Evolutionary conservation across 805 yeast genomes (phyloP).

Genomic region (Candida methanosorbosa): DNA sequence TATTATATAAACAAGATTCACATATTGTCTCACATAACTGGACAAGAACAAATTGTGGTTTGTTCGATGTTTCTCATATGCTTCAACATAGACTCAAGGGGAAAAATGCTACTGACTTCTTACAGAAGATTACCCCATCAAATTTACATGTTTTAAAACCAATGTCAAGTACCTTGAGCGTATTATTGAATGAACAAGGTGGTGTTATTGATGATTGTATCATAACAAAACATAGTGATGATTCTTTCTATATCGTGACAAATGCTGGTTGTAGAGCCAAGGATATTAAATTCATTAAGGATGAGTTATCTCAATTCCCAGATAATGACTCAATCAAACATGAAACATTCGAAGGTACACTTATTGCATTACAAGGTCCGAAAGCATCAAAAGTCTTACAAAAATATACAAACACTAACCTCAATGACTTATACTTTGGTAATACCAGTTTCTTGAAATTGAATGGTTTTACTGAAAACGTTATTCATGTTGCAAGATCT

Average conservation of each 20-base stretch:
- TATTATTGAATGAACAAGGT: constrained; percentile 56
- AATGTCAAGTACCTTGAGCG: constrained; percentile 66
- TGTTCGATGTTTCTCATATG: constrained; percentile 97
- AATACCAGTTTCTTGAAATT: constrained; percentile 42
- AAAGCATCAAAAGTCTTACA: constrained; percentile 60
- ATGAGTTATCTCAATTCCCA: constrained; percentile 34
- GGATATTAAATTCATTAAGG: constrained; percentile 57
- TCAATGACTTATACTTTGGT: constrained; percentile 68
- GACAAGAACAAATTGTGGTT: constrained; percentile 83
- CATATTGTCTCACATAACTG: constrained; percentile 93
- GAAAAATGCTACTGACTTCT: constrained; percentile 50
- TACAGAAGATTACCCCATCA: constrained; percentile 83
- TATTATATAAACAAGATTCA: constrained; percentile 71
- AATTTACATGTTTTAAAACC: constrained; percentile 54
- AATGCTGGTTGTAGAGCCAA: constrained; percentile 92
- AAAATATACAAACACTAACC: constrained; percentile 49
- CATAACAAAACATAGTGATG: constrained; percentile 75
- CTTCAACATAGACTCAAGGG: constrained; percentile 81
- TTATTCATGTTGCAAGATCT: constrained; percentile 80
- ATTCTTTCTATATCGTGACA: constrained; percentile 75
- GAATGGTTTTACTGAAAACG: constrained; percentile 28
- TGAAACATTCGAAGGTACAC: constrained; percentile 55
- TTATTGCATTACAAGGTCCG: constrained; percentile 93
- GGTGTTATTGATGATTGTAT: constrained; percentile 95
- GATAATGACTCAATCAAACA: constrained; percentile 18